Conservation (phyloP, 1,284 basidiomycete genomes). For the Malassezia pachydermatis region DNA sequence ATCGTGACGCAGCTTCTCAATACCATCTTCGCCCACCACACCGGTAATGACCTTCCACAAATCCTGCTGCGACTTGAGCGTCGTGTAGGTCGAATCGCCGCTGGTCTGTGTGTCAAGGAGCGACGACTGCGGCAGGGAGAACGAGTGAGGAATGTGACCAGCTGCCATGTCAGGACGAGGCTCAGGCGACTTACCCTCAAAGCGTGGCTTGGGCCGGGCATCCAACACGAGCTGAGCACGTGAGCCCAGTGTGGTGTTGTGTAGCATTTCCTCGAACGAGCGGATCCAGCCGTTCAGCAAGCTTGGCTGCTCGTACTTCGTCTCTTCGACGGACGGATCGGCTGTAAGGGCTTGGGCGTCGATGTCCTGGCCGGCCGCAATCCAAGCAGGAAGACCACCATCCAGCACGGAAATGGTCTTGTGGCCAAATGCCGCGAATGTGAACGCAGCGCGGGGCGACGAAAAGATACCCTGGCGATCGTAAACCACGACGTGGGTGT, state of each 20-base stretch:
- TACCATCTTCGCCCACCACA: slow-evolving; percentile 51
- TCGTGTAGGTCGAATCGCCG: slow-evolving; percentile 46
- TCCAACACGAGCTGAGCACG: slow-evolving; percentile 69
- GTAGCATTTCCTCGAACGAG: slow-evolving; percentile 70
- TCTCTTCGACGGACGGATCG: slow-evolving; percentile 9
- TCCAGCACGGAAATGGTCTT: slow-evolving; percentile 36
- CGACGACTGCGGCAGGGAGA: slow-evolving; percentile 69
- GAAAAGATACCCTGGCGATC: slow-evolving; percentile 79
- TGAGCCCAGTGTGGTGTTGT: slow-evolving; percentile 57
- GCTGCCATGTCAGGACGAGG: slow-evolving; percentile 76
- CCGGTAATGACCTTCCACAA: slow-evolving; percentile 54
- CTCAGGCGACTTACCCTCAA: slow-evolving; percentile 67
- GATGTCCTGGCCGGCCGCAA: slow-evolving; percentile 21
- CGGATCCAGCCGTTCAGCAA: slow-evolving; percentile 55
- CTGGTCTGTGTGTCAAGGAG: slow-evolving; percentile 58
- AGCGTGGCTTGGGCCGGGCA: slow-evolving; percentile 68
- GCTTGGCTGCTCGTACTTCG: slow-evolving; percentile 52
- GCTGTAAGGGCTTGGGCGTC: slow-evolving; percentile 21
- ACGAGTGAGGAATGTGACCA: slow-evolving; percentile 82
- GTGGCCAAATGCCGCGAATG: slow-evolving; percentile 42
- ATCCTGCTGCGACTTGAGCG: slow-evolving; percentile 40
- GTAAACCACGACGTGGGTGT: slow-evolving; percentile 79
- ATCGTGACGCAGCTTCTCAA: slow-evolving; percentile 42
- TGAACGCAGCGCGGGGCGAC: slow-evolving; percentile 32
- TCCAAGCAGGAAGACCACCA: slow-evolving; percentile 43